Evolutionary conservation across 1,284 basidiomycete species (phyloP), one percentile per base, ranked within the genome.

Genomic region (Marasmius fiardii): DNA sequence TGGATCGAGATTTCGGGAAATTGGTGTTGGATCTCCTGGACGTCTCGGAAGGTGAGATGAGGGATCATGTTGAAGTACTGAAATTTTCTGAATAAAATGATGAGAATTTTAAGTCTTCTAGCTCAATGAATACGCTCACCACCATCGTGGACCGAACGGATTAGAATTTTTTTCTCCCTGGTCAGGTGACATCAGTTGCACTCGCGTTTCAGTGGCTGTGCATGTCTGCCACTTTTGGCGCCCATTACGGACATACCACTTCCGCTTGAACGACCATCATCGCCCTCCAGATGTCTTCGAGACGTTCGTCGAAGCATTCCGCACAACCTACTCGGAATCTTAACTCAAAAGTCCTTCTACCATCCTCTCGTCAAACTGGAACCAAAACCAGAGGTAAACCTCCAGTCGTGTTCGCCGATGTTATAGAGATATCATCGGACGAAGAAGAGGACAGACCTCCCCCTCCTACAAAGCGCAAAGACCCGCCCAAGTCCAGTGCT

Each of bases 1-100:
- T 0, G 96, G 95, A 66, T 98, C 88, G 43, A 99, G 85, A 71
- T 99, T 99, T 54, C 95, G 82, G 12, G 92, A 92, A 1, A 87
- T 83, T 0, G 95, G 96, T 0, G 89, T 90, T 4, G 92, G 90
- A 66, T 94, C 92, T 21, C 92, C 91, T 21, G 79, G 84, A 18
- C 88, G 75, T 23, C 69, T 69, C 16, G 88, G 90, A 3, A 93
- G 74, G 70, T 94, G 91, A 3, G 79, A 72, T 44, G 88, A 82
- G 11, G 90, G 85, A 16, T 87, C 89, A 79, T 94, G 90, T 66
- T 95, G 92, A 0, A 95, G 80, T 14, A 93, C 90, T 51, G 88
- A 89, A 61, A 95, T 92, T 85, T 92, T 93, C 93, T 92, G 61
- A 1, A 44, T 11, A 8, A 26, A 18, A n/a, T 37, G 35, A 33